Evolutionary conservation across 1,284 basidiomycete genomes (phyloP).

Genomic region (Athelia psychrophila): DNA sequence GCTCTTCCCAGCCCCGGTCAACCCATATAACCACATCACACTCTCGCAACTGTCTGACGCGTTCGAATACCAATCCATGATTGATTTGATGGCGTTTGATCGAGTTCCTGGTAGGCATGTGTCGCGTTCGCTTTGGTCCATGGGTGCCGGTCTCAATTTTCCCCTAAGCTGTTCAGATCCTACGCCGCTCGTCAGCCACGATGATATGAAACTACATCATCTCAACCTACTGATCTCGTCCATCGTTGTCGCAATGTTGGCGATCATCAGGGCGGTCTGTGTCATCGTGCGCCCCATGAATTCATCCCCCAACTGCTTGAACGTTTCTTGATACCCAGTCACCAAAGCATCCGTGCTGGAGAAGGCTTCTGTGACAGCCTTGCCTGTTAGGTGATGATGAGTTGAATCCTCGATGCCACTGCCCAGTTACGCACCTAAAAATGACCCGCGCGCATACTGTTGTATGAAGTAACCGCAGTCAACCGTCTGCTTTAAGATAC

Average conservation of each 20-base stretch:
- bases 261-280: not conserved
- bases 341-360: not conserved
- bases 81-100: not conserved
- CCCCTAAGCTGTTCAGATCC: not conserved
- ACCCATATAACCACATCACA: not conserved
- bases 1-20: not conserved
- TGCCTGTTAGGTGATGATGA: not conserved
- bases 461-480: not conserved
- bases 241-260: not conserved
- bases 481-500: not conserved
- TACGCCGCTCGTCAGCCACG: too few species aligned
- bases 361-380: not conserved
- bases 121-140: not conserved
- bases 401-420: not conserved
- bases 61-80: not conserved
- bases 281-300: not conserved
- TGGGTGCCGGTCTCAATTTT: not conserved
- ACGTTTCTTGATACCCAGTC: not conserved
- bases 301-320: not conserved
- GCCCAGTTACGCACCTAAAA: not conserved
- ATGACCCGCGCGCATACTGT: not conserved
- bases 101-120: not conserved
- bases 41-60: not conserved
- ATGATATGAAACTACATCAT: not conserved
- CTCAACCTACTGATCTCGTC: not conserved